These are phyloP conservation scores for Cardamine chenopodiifolia DNA, from an alignment of 345 rosid species.

Conservation along the genomic window DNA sequence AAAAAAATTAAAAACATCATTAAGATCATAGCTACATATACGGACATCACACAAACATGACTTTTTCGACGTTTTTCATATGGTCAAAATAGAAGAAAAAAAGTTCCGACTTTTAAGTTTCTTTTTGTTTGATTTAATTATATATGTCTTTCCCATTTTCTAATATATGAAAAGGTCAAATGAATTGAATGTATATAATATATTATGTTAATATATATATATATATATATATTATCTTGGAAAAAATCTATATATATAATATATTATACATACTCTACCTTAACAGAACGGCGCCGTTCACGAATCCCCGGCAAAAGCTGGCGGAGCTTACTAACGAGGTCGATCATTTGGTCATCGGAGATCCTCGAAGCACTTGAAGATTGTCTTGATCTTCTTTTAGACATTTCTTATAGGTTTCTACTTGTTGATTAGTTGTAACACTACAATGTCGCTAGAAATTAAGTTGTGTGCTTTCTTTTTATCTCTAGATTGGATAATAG, in stretches of 20 bases:
- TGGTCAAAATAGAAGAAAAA: slow-evolving; percentile 16
- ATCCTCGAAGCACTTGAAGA: slow-evolving; percentile 55
- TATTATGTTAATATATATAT: too few relatives aligned
- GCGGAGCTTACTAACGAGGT: slow-evolving; percentile 75
- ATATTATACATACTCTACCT: slow-evolving; percentile 56
- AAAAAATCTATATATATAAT: background rate
- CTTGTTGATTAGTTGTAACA: slow-evolving; percentile 19
- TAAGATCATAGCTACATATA: background rate
- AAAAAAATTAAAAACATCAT: background rate
- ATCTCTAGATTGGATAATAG: background rate
- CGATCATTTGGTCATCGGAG: slow-evolving; percentile 78
- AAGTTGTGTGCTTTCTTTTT: background rate
- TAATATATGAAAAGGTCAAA: background rate
- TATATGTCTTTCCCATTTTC: background rate
- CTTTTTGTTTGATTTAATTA: background rate
- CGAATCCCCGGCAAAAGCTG: slow-evolving; percentile 81
- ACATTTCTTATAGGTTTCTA: slow-evolving; percentile 46
- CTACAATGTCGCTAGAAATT: slow-evolving; percentile 30
- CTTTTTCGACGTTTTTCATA: background rate
- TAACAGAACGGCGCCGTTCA: slow-evolving; percentile 65
- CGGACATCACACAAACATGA: slow-evolving; percentile 9
- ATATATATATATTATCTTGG: too few relatives aligned
- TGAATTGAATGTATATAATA: background rate
- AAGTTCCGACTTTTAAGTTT: slow-evolving; percentile 32
- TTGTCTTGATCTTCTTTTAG: slow-evolving; percentile 78